Evolutionary conservation across 768 basidiomycete species (phyloP), one percentile per base, ranked within the genome.

Genomic region (Leucocoprinus leucothites): DNA sequence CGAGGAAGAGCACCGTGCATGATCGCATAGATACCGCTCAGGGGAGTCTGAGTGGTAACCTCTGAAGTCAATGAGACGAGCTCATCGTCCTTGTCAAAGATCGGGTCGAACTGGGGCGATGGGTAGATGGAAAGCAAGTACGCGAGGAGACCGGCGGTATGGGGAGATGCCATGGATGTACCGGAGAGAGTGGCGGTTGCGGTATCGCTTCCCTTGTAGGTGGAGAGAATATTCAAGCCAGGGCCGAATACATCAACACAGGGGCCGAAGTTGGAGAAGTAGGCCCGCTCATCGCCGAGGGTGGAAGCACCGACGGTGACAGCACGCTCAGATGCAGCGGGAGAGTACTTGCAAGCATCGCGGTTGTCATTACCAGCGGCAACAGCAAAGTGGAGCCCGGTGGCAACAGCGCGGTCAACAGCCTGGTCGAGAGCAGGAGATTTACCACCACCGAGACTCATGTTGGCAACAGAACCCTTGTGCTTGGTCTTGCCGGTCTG

Each of bases 381-480:
- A 57, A 99, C 97, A 58, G 96, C 92, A 62, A 98, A 97, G 78
- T 98, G 94, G 31, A 99, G 79, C 36, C 97, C 97, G 34, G 69
- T 58, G 8, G 83, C 80, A 52, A 96, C 92, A 44, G 97, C 94
- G 48, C 73, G 75, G 74, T 98, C 86, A 58, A 99, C 93, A 49
- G 87, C 84, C 21, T 79, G 78, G 59, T 99, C 94, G 49, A 98
- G 80, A 31, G 91, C 82, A 19, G 74, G 79, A 4, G 91, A 92
- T 76, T 95, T 96, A 57, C 93, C 92, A 64, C 97, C 97, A 59
- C 97, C 97, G 50, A 99, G 87, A 68, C 87, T 90, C 97, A 99
- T 97, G 80, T 96, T 96, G 48, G 88, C 91, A 51, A 95, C 94
- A 16, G 93, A 94, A 21, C 97, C 97, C 76, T 94, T 95, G 81